Evolutionary conservation across 768 basidiomycete species (phyloP).

Genomic region (Rhodotorula taiwanensis): DNA sequence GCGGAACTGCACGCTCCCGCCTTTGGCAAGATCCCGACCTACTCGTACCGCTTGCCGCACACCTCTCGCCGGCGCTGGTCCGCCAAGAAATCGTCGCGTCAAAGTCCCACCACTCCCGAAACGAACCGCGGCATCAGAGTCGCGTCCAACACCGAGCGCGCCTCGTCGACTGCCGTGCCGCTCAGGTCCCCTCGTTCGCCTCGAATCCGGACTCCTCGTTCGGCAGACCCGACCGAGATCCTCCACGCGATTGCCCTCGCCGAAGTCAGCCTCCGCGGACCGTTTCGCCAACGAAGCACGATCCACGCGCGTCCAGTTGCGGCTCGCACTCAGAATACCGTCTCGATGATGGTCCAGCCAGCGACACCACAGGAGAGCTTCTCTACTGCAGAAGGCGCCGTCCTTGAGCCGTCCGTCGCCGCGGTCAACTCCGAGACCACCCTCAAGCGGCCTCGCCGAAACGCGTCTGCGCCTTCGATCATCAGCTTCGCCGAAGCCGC

Average conservation of each 20-base stretch:
- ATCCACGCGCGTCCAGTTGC: too few species aligned
- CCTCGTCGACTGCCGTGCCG: too few species aligned
- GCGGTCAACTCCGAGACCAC: background rate
- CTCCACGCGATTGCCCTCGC: conserved; percentile 7
- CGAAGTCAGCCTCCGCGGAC: background rate
- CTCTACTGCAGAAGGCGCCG: background rate
- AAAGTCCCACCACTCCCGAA: background rate
- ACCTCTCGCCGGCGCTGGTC: too few species aligned
- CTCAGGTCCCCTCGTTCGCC: background rate
- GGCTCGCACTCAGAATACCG: too few species aligned
- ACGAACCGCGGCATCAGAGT: too few species aligned
- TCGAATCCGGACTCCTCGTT: background rate
- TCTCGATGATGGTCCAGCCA: conserved; percentile 1
- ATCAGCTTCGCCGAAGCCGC: background rate
- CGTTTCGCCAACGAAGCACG: background rate
- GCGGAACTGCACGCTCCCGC: background rate
- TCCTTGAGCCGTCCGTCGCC: background rate
- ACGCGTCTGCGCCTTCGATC: conserved; percentile 12
- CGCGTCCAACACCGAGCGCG: too few species aligned
- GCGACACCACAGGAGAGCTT: background rate
- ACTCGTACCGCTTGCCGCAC: conserved; percentile 12
- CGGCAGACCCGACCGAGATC: background rate
- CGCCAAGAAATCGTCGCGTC: too few species aligned
- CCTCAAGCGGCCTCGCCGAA: conserved; percentile 4
- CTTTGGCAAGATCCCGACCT: conserved; percentile 24